Percentiles rank a stretch among this genome's conserved stretches.
These are phyloP conservation scores for Dysphania ambrosioides DNA, from an alignment of 148 eudicot genomes.

Conservation along the genomic window DNA sequence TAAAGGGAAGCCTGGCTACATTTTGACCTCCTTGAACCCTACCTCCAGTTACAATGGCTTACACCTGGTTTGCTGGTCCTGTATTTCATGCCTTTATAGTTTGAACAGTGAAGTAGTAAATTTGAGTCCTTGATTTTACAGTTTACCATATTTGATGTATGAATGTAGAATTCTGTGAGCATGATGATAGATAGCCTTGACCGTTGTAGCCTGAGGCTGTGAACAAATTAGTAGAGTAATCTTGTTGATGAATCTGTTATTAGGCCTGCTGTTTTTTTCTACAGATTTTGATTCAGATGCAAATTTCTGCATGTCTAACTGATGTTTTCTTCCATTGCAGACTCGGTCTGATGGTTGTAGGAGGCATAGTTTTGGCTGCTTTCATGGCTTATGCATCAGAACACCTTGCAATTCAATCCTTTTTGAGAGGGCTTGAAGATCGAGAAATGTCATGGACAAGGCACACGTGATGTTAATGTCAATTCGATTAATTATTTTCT, in stretches of 20 bases:
- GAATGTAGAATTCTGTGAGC: neutral
- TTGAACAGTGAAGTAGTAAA: neutral
- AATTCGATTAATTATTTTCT: constrained; percentile 1
- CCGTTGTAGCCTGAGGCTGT: neutral
- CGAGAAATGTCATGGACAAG: constrained; percentile 47
- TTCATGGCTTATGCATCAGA: constrained; percentile 94
- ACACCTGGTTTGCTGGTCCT: neutral
- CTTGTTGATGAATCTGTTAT: neutral
- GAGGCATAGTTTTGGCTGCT: constrained; percentile 72
- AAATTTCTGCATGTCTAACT: neutral
- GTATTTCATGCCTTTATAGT: neutral
- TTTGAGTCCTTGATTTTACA: neutral
- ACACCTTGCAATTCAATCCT: constrained; percentile 74
- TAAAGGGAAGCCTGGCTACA: neutral
- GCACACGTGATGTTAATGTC: constrained; percentile 44
- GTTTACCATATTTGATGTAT: neutral
- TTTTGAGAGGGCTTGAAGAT: constrained; percentile 69
- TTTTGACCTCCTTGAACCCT: neutral
- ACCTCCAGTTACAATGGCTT: neutral
- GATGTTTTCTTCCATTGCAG: constrained; percentile 34
- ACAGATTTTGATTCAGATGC: neutral
- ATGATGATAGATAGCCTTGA: neutral
- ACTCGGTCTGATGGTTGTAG: constrained; percentile 81
- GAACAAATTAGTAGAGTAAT: neutral
- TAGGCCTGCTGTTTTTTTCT: neutral